Conservation (phyloP, 176 grass and related monocot genomes). For the Rhynchospora tenuis region DNA sequence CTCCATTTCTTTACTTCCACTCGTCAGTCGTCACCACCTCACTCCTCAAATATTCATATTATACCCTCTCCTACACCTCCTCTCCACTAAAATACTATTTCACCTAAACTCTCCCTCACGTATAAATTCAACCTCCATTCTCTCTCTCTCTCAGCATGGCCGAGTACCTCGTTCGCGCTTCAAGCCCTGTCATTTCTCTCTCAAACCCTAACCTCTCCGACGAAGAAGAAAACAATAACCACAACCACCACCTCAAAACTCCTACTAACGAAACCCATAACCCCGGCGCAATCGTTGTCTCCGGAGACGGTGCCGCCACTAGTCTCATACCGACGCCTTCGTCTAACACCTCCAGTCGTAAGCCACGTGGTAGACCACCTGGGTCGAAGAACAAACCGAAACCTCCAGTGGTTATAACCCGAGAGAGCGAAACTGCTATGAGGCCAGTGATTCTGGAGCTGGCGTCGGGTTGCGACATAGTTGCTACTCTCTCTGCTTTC, state of each 20-base stretch:
- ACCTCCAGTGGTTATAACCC: conserved; percentile 66
- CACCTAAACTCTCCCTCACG: neutral
- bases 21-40: neutral
- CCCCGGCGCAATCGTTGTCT: neutral
- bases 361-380: conserved; percentile 53
- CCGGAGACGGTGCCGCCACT: neutral
- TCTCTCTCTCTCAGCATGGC: neutral
- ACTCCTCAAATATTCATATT: neutral
- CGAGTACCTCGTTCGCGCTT: neutral
- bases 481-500: conserved; percentile 36
- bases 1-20: neutral
- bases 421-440: conserved; percentile 58
- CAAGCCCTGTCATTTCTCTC: conserved; percentile 6
- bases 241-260: neutral
- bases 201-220: conserved; percentile 17
- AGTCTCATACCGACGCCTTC: neutral
- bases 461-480: conserved; percentile 53
- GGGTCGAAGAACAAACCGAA: conserved; percentile 88
- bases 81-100: conserved; percentile 20
- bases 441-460: conserved; percentile 60
- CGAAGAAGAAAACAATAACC: neutral
- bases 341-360: conserved; percentile 8
- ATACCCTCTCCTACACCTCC: neutral
- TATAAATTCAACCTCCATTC: conserved; percentile 1
- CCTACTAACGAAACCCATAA: neutral